Base-by-base conservation (phyloP, 345 rosid species). In the Eucalyptus viminalis region DNA sequence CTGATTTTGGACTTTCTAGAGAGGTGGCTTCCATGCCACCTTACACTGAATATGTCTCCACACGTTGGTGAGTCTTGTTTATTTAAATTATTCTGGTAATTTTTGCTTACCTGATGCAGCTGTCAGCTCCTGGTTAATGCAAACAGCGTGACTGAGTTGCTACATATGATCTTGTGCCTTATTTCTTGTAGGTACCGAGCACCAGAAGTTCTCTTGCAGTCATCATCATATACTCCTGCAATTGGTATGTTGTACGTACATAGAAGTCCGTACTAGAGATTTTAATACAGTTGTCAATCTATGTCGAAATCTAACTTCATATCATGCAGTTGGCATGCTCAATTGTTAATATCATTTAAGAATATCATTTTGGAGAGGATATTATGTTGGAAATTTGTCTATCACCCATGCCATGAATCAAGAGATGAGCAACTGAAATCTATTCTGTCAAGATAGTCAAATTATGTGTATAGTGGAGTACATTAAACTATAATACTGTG, bases 1-100 rank as follows among this genome's bases (percentile, higher is more conserved):
- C 99, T 83, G 99, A 97, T 93, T 96, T 97, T 95, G 99, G 99
- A 86, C 92, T 97, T 90, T 98, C 99, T 87, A 96, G 99, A 94
- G 99, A 97, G 93, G 95, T 97, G 89, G 94, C 94, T 49, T 97
- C 99, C 85, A 86, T 90, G 93, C 98, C 99, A 92, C 99, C 99
- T 88, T 97, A 96, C 90, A 97, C 99, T 85, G 99, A 97, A 93
- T 97, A 97, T 94, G 99, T 97, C 86, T 97, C 99, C 87, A 97
- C 99, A 12, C 95, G 99, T 53, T 97, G 99, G 99, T 97, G 91
- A 92, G 95, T 90, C 43, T 60, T 49, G 86, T 50, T 47, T 9
- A 50, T 40, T 16, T 21, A n/a, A 50, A 45, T 49, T 27, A 7
- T 27, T 58, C 49, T 86, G 43, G 86, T 90, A 72, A 53, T 29